phyloP scores from a whole-genome alignment of 371 early-diverging fungal genomes.

The Mortierella polycephala region DNA sequence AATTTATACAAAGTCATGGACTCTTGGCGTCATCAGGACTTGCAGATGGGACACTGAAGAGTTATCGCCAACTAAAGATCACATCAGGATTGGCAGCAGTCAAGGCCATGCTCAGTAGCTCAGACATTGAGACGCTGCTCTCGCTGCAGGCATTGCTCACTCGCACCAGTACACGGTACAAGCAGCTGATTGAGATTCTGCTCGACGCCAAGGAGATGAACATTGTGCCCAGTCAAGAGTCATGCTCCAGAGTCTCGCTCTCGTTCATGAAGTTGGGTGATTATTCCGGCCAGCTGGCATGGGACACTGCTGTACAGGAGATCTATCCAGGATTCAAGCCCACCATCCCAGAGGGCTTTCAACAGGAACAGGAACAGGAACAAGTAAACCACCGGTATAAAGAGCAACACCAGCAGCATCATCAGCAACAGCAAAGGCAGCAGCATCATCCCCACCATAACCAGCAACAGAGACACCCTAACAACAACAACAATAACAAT shows the following conservation, averaged over 20 bases:
- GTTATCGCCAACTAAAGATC: slow-evolving; percentile 39
- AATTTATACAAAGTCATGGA: slow-evolving; percentile 33
- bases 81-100: slow-evolving; percentile 19
- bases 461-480: neutral
- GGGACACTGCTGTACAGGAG: slow-evolving; percentile 52
- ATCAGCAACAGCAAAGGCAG: neutral
- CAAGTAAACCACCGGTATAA: slow-evolving; percentile 1
- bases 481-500: slow-evolving; percentile 1
- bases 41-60: slow-evolving; percentile 31
- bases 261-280: slow-evolving; percentile 32
- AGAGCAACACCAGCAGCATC: slow-evolving; percentile 1
- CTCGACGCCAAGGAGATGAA: slow-evolving; percentile 50
- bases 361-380: neutral
- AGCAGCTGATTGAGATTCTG: slow-evolving; percentile 43
- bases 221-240: slow-evolving; percentile 27
- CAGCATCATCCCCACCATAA: neutral
- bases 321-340: slow-evolving; percentile 48
- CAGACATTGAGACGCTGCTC: slow-evolving; percentile 38
- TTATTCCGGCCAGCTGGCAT: slow-evolving; percentile 42
- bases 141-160: slow-evolving; percentile 35
- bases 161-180: slow-evolving; percentile 24
- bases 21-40: slow-evolving; percentile 29
- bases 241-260: slow-evolving; percentile 35
- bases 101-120: slow-evolving; percentile 9
- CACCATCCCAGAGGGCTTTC: slow-evolving; percentile 9